Conservation (phyloP, 768 basidiomycete species). For the Mycena galericulata region DNA sequence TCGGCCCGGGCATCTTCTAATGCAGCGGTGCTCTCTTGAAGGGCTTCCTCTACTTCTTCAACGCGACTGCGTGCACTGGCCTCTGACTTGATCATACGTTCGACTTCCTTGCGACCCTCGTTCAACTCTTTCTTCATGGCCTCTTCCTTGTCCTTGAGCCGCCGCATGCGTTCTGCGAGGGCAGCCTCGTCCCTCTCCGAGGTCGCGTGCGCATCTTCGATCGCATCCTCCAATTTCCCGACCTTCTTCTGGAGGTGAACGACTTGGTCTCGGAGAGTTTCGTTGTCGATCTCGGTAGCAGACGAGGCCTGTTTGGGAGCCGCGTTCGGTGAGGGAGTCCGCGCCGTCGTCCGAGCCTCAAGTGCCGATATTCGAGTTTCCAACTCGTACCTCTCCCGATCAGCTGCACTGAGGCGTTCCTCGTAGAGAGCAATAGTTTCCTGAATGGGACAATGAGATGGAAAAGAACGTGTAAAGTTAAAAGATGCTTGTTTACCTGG, state of each 20-base stretch:
- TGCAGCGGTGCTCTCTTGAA: slow-evolving; percentile 87
- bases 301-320: slow-evolving; percentile 61
- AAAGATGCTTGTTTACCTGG: slow-evolving; percentile 65
- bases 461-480: slow-evolving; percentile 1
- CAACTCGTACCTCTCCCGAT: slow-evolving; percentile 81
- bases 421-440: slow-evolving; percentile 97
- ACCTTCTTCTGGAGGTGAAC: slow-evolving; percentile 87
- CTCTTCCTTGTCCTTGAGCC: slow-evolving; percentile 81
- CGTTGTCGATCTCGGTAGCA: slow-evolving; percentile 94
- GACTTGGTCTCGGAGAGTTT: slow-evolving; percentile 91
- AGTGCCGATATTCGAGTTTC: slow-evolving; percentile 72
- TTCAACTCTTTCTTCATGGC: slow-evolving; percentile 76
- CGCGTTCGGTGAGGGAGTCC: slow-evolving; percentile 40
- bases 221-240: slow-evolving; percentile 79
- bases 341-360: slow-evolving; percentile 55
- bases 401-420: slow-evolving; percentile 80
- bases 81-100: slow-evolving; percentile 73
- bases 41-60: slow-evolving; percentile 90
- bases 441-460: slow-evolving; percentile 50
- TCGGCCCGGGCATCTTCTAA: slow-evolving; percentile 93
- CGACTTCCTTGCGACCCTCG: slow-evolving; percentile 73
- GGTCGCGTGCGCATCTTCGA: slow-evolving; percentile 80
- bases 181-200: slow-evolving; percentile 81
- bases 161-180: slow-evolving; percentile 71
- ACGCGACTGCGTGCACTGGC: slow-evolving; percentile 70